Evolutionary conservation across 345 rosid species (phyloP), one percentile per base, ranked within the genome.

Genomic region (Ailanthus altissimus): DNA sequence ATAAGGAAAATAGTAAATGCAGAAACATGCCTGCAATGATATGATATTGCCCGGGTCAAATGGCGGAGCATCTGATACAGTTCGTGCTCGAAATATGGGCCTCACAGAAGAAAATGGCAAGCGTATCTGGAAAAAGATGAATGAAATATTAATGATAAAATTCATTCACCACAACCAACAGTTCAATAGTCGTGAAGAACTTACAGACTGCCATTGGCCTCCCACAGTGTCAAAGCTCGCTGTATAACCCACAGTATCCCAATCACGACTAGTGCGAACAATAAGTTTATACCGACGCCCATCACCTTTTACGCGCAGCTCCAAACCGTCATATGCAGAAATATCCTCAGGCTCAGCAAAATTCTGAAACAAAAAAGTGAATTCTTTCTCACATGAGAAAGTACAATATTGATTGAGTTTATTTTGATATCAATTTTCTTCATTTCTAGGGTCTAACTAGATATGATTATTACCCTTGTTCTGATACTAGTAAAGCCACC

Each of bases 181-280:
- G 56, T 2, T 46, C 76, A 28, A 59, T 8, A 32, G 57, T 49
- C 70, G 62, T 57, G 50, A 54, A 58, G n/a, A 36, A 83, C 92
- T 80, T 75, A 93, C 98, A 32, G 97, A 88, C 79, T 95, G 99
- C 99, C 99, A 95, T 81, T 90, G 85, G 73, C 89, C 97, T 81
- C 75, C 85, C 10, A 70, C 63, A 28, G 99, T 95, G 85, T 95
- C 97, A 80, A 93, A 90, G 78, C 98, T 77, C 58, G 85, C 82
- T 0, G 96, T 90, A 85, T 93, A 93, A 60, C 99, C 99, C 51
- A 95, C 88, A 38, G 97, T 90, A 79, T 95, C 99, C 99, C 99
- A 95, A 45, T 95, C 96, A 72, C 81, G 68, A 69, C 93, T 93
- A 32, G 87, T 85, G 73, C 98, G 87, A 64, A 95, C 87, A 26